phyloP scores from a whole-genome alignment of 1,284 basidiomycete genomes.

The Heterobasidion irregulare region DNA sequence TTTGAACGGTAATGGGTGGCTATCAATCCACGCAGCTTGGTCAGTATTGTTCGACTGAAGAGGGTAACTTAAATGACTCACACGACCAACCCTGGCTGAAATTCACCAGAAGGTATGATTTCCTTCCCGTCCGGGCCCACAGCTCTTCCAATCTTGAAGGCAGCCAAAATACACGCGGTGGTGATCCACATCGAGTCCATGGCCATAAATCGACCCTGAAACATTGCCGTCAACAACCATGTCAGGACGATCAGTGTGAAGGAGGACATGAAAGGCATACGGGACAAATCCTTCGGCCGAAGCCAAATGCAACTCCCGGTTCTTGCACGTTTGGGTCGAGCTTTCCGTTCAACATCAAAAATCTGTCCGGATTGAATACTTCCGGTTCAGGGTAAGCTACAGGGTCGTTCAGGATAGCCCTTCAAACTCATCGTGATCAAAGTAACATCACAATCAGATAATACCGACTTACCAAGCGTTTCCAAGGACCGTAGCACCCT shows the following conservation, averaged over 20 bases:
- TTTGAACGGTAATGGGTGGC: too few relatives aligned
- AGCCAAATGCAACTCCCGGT: neutral
- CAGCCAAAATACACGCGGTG: slow-evolving; percentile 34
- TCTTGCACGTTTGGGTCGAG: neutral
- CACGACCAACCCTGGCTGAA: slow-evolving; percentile 36
- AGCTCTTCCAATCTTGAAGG: slow-evolving; percentile 31
- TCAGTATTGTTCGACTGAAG: too few relatives aligned
- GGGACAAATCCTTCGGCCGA: neutral
- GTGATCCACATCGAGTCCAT: slow-evolving; percentile 41
- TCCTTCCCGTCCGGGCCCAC: slow-evolving; percentile 29
- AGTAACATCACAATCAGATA: neutral
- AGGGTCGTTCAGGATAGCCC: slow-evolving; percentile 1
- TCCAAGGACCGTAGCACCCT: slow-evolving; percentile 2
- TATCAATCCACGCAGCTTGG: too few relatives aligned
- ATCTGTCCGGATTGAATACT: neutral
- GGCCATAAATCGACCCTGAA: slow-evolving; percentile 35
- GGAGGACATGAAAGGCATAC: neutral
- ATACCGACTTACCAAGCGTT: slow-evolving; percentile 5
- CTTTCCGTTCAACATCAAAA: neutral
- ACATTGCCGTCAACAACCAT: slow-evolving; percentile 14
- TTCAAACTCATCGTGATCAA: neutral
- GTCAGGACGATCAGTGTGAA: too few relatives aligned
- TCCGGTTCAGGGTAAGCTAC: neutral
- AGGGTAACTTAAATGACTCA: slow-evolving; percentile 9
- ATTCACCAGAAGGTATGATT: slow-evolving; percentile 31